A percentile compares a stretch with the other conserved stretches of the same genome.
phyloP scores from a whole-genome alignment of 2,329 filamentous ascomycete genomes.

The Botrytis fabae region DNA sequence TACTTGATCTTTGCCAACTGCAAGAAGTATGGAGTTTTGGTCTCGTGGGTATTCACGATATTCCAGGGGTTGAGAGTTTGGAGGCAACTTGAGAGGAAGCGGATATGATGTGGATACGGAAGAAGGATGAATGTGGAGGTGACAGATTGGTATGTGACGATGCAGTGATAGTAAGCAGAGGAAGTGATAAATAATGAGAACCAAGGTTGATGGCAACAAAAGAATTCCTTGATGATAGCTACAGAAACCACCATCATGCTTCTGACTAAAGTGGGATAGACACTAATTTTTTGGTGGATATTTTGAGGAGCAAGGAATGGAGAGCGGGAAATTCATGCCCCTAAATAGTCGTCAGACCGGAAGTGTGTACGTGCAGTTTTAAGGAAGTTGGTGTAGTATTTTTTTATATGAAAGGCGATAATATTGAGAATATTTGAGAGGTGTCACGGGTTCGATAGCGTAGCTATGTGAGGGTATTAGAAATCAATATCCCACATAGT shows the following conservation, averaged over 20 bases:
- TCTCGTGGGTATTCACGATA: rapidly evolving
- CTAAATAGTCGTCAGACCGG: too few species aligned
- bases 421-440: too few species aligned
- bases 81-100: neutral
- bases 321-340: too few species aligned
- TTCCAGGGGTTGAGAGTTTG: neutral
- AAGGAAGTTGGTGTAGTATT: too few species aligned
- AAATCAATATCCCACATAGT: too few species aligned
- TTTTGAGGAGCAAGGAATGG: too few species aligned
- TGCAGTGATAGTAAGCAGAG: neutral
- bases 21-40: neutral
- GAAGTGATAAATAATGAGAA: neutral
- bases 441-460: too few species aligned
- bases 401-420: too few species aligned
- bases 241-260: rapidly evolving
- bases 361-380: too few species aligned
- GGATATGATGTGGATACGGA: neutral
- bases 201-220: neutral
- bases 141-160: neutral
- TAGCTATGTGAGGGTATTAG: too few species aligned
- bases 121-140: neutral
- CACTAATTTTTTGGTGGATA: rapidly evolving
- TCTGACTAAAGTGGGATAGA: too few species aligned
- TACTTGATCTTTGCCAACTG: neutral
- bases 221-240: neutral